Evolutionary conservation across 1,284 basidiomycete species (phyloP).

Genomic region (Moesziomyces sp.): DNA sequence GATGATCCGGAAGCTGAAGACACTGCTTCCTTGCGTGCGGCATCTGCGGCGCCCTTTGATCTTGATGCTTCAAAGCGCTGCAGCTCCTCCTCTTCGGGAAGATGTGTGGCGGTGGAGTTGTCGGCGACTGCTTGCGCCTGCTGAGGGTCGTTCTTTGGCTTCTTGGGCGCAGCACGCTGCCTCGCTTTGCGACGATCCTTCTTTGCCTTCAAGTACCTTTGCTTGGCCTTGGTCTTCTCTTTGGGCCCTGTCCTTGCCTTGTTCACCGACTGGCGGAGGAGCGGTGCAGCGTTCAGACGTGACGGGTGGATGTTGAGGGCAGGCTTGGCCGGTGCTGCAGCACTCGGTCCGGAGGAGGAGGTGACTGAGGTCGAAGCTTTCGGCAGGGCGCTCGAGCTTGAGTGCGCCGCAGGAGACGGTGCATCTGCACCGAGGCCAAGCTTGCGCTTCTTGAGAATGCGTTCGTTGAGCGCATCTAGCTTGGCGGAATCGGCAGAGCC

Average conservation of each 20-base stretch:
- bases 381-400: not conserved
- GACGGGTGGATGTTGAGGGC: slow-evolving; percentile 56
- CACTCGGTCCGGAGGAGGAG: not conserved
- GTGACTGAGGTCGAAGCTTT: not conserved
- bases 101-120: slow-evolving; percentile 15
- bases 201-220: slow-evolving; percentile 63
- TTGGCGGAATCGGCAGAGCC: slow-evolving; percentile 28
- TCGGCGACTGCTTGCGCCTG: slow-evolving; percentile 11
- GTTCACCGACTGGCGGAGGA: slow-evolving; percentile 43
- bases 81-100: slow-evolving; percentile 37
- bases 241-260: slow-evolving; percentile 34
- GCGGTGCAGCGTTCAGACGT: slow-evolving; percentile 45
- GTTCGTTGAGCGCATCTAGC: slow-evolving; percentile 51
- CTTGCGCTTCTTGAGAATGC: slow-evolving; percentile 47
- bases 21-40: not conserved
- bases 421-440: slow-evolving; percentile 12
- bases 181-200: slow-evolving; percentile 60
- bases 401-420: not conserved
- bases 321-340: slow-evolving; percentile 12
- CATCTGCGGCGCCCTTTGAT: slow-evolving; percentile 1
- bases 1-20: too few species aligned
- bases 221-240: slow-evolving; percentile 64
- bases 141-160: slow-evolving; percentile 39
- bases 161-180: slow-evolving; percentile 49
- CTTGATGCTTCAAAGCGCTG: slow-evolving; percentile 16